Evolutionary conservation across 495 filamentous ascomycete species (phyloP).

Genomic region (Xylaria intraflava): DNA sequence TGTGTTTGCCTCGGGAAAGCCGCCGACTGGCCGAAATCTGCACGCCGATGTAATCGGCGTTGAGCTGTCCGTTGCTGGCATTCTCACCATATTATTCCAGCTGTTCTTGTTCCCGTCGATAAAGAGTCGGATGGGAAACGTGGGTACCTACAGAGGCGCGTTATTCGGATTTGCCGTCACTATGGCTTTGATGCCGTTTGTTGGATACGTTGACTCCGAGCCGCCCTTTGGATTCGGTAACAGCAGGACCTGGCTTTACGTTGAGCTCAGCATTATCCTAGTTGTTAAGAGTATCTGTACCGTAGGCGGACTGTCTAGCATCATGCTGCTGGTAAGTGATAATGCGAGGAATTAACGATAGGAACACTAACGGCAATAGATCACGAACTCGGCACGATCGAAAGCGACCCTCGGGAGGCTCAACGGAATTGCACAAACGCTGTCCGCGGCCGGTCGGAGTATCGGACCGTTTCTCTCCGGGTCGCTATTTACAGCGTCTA

Average conservation of each 20-base stretch:
- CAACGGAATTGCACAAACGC: conserved; percentile 89
- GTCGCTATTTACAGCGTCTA: conserved; percentile 68
- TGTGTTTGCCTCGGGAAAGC: conserved; percentile 70
- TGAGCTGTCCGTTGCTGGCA: conserved; percentile 75
- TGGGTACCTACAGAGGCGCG: conserved; percentile 69
- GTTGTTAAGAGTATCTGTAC: conserved; percentile 83
- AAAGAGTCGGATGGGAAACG: conserved; percentile 77
- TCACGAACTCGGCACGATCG: conserved; percentile 88
- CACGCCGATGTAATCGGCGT: conserved; percentile 77
- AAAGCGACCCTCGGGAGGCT: conserved; percentile 81
- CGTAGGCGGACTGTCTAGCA: conserved; percentile 82
- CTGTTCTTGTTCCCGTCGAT: conserved; percentile 72
- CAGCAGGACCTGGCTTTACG: conserved; percentile 59
- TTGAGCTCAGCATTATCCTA: conserved; percentile 70
- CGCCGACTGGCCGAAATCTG: conserved; percentile 69
- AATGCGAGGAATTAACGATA: background rate
- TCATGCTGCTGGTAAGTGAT: conserved; percentile 68
- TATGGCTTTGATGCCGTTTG: conserved; percentile 83
- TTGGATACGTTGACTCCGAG: conserved; percentile 63
- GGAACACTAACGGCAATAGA: conserved; percentile 40
- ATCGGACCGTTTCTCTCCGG: conserved; percentile 85
- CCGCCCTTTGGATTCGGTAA: conserved; percentile 41
- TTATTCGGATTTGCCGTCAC: conserved; percentile 77
- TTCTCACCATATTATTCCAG: conserved; percentile 83
- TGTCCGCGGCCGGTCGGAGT: conserved; percentile 85